phyloP scores from a whole-genome alignment of 805 yeast species.

The Brettanomyces anomalus region DNA sequence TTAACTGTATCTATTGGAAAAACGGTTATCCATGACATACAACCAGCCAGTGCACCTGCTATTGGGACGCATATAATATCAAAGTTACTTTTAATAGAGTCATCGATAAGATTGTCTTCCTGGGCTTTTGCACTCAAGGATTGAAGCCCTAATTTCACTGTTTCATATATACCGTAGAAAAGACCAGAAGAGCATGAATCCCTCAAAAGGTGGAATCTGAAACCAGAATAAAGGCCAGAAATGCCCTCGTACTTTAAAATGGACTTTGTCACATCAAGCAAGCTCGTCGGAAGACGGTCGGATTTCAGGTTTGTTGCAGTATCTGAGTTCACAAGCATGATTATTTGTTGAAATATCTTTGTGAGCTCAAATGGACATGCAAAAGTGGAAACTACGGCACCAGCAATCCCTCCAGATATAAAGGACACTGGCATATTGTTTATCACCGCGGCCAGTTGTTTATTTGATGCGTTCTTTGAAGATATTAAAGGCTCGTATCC shows the following conservation, averaged over 20 bases:
- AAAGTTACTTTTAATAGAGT: constrained; percentile 13
- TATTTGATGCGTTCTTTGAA: background rate
- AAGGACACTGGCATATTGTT: constrained; percentile 39
- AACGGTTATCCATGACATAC: constrained; percentile 62
- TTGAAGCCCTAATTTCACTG: constrained; percentile 41
- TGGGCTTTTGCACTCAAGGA: constrained; percentile 21
- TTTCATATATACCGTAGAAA: constrained; percentile 69
- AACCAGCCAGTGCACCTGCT: constrained; percentile 78
- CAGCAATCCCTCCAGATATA: constrained; percentile 57
- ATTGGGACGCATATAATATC: constrained; percentile 36
- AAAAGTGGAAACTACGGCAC: constrained; percentile 50
- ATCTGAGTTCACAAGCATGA: constrained; percentile 32
- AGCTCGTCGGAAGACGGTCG: constrained; percentile 23
- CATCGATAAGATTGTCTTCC: background rate
- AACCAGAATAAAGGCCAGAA: constrained; percentile 65
- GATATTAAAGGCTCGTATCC: constrained; percentile 7
- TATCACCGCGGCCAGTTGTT: constrained; percentile 11
- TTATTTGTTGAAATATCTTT: constrained; percentile 72
- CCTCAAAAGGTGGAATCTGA: constrained; percentile 53
- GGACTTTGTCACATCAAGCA: constrained; percentile 38
- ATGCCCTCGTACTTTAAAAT: constrained; percentile 53
- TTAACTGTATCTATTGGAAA: constrained; percentile 81
- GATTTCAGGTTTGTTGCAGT: constrained; percentile 9
- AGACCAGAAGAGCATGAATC: constrained; percentile 66
- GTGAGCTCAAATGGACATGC: constrained; percentile 85